Evolutionary conservation across 495 filamentous ascomycete species (phyloP), one percentile per base, ranked within the genome.

Genomic region (Penicillium herquei): DNA sequence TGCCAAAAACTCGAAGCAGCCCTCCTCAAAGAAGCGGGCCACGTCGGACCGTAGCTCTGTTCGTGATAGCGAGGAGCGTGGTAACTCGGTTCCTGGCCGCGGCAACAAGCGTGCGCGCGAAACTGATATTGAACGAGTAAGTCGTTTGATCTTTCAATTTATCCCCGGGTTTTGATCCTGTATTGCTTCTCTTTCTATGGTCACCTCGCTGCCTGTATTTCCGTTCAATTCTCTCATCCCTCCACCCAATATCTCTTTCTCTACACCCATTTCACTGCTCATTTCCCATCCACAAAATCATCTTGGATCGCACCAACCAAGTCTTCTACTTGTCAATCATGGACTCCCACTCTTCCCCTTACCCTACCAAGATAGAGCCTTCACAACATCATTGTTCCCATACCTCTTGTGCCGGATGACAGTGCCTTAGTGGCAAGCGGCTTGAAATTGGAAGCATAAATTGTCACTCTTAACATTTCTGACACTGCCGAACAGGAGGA

Each of bases 61-160:
- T 41, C 84, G 91, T 39, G 91, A 86, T 34, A 96, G 92, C 71
- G 92, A 96, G 70, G 92, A 96, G 70, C 84, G 89, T 55, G 84
- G 85, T 51, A 84, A 82, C 39, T 87, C 84, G 7, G 82, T 83
- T 12, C 80, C 85, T 49, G 82, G 81, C 26, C 76, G 83, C 55
- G 84, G 82, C 33, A 86, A 83, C 40, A 92, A 92, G 65, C 77
- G 90, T 55, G 80, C 78, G 12, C 56, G 56, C 54, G 92, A 96
- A 53, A 90, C 85, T 70, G 91, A 96, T 45, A 82, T 95, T 49
- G 91, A 96, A 70, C 85, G 87, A 78, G 91, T 92, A 72, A 75
- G 88, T 84, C 47, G 40, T 17, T 26, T 8, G 5, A 7, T 39
- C 52, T 55, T 7, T 51, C 47, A 35, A 13, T 14, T 33, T 34